Base-by-base conservation (phyloP, 306 rosid genomes). In the Casuarina glauca region DNA sequence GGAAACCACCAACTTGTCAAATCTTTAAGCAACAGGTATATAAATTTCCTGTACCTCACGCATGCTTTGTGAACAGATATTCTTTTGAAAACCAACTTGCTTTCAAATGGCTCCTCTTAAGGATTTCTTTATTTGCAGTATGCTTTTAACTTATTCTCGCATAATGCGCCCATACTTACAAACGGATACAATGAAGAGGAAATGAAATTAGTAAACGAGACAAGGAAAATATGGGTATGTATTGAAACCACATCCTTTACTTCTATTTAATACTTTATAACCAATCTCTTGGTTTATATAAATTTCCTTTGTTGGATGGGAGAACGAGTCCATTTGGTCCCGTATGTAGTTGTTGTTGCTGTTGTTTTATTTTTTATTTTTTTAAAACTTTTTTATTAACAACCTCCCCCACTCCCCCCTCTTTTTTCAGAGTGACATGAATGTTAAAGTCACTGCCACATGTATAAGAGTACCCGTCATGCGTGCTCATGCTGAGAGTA, bases 161-260 rank as follows among this genome's bases (percentile, higher is more conserved):
- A 96, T 85, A 93, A 93, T 78, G 92, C 98, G 26, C 58, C 97
- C 46, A 83, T 96, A 76, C 91, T 93, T 72, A 62, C 96, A 71
- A 96, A 96, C 32, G 99, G 98, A 70, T 96, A 96, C 80, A 96
- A 96, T 44, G 99, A 96, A 90, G 99, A 96, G 86, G 99, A 96
- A 87, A 93, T 96, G 98, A 96, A 96, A 82, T 68, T 96, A 84
- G 97, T 96, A 73, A 93, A 93, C 82, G 99, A 93, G 87, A 96
- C 98, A 0, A 82, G 86, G 76, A 93, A 96, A 86, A 96, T 96
- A n/a, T 96, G 99, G 99, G 99, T 91, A 73, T 84, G 83, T 77
- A 52, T 66, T 73, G 53, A 62, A 75, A 77, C 43, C 48, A 57
- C 51, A 45, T 61, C 16, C 9, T 52, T 42, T 41, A 36, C 75